Evolutionary conservation across 495 filamentous ascomycete genomes (phyloP).

Genomic region (Tuber microsphaerosporum): DNA sequence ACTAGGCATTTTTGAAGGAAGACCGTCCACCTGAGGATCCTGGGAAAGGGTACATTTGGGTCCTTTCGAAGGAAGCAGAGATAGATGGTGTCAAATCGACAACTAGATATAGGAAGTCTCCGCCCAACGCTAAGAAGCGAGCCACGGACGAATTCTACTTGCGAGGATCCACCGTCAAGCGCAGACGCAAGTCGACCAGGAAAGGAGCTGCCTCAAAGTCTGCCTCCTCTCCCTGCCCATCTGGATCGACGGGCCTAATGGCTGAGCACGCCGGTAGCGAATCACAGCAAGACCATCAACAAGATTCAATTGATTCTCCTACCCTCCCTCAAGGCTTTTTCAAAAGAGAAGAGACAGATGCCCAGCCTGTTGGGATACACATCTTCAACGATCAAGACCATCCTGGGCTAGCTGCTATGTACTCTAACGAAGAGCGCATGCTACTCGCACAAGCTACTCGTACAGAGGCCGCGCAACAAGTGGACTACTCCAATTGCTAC

Average conservation of each 20-base stretch:
- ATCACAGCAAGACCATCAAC: not conserved
- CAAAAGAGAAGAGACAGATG: constrained; percentile 3
- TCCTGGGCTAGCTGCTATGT: not conserved
- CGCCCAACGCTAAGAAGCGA: constrained; percentile 26
- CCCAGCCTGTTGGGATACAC: not conserved
- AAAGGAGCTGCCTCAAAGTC: constrained; percentile 21
- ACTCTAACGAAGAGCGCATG: not conserved
- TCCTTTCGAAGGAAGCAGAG: constrained; percentile 57
- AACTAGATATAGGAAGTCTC: constrained; percentile 56
- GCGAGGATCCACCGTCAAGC: constrained; percentile 13
- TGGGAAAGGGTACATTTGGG: constrained; percentile 48
- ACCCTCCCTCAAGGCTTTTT: not conserved
- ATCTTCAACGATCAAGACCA: not conserved
- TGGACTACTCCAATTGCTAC: constrained; percentile 29
- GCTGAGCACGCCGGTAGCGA: constrained; percentile 4
- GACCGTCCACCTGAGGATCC: constrained; percentile 24
- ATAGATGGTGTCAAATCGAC: constrained; percentile 62
- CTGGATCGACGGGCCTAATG: not conserved
- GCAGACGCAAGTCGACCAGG: constrained; percentile 32
- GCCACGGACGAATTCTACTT: constrained; percentile 22
- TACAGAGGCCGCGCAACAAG: not conserved
- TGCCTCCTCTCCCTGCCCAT: constrained; percentile 6
- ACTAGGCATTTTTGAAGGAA: constrained; percentile 39
- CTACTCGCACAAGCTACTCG: not conserved
- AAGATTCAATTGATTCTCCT: not conserved